A percentile compares a stretch with the other conserved stretches of the same genome.
phyloP scores from a whole-genome alignment of 257 asterid genomes.

The Echium plantagineum region DNA sequence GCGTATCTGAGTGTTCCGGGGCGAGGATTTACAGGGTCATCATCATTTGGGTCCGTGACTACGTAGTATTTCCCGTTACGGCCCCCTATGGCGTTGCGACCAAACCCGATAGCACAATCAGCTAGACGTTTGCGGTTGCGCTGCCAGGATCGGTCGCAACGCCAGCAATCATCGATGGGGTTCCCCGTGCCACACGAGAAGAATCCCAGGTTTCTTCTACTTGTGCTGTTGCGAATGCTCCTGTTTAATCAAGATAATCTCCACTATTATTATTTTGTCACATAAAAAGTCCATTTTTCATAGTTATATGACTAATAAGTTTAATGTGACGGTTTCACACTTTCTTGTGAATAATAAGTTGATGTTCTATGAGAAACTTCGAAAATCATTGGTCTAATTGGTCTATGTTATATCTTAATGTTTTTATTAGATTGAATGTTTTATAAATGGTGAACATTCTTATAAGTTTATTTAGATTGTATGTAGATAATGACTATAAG shows the following conservation, averaged over 20 bases:
- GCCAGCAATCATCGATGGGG: constrained; percentile 89
- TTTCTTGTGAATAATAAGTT: too few relatives aligned
- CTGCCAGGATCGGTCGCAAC: constrained; percentile 65
- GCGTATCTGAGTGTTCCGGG: constrained; percentile 89
- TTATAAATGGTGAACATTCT: too few relatives aligned
- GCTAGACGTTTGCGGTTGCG: constrained; percentile 69
- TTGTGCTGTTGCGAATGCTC: constrained; percentile 54
- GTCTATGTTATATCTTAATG: too few relatives aligned
- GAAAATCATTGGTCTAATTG: too few relatives aligned
- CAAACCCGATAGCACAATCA: constrained; percentile 80
- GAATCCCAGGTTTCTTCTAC: constrained; percentile 60
- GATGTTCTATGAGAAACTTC: too few relatives aligned
- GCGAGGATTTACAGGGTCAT: constrained; percentile 61
- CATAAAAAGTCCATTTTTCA: too few relatives aligned
- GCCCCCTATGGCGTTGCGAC: constrained; percentile 84
- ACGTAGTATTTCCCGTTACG: constrained; percentile 63
- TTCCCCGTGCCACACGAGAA: constrained; percentile 68
- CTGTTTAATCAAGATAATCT: constrained; percentile 24
- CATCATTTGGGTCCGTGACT: constrained; percentile 53
- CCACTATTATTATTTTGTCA: neutral
- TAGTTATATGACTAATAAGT: too few relatives aligned
- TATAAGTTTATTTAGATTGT: too few relatives aligned
- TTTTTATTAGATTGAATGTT: too few relatives aligned
- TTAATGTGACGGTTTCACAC: too few relatives aligned
- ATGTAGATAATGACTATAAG: too few relatives aligned